phyloP scores from a whole-genome alignment of 2,329 filamentous ascomycete species.

The Fusarium stilboides region DNA sequence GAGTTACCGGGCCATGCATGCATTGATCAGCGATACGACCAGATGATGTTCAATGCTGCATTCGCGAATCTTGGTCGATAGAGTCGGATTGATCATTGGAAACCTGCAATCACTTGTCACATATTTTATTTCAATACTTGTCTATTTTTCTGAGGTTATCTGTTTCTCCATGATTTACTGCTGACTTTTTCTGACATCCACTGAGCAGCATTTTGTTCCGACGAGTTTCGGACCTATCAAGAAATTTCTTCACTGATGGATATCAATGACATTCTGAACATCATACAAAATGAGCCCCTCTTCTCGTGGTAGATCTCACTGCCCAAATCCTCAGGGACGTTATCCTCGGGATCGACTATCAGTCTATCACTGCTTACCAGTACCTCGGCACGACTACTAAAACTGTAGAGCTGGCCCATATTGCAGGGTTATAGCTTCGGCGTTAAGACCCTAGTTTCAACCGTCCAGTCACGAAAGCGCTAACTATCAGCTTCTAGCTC shows the following conservation, averaged over 20 bases:
- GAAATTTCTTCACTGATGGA: neutral
- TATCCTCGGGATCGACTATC: neutral
- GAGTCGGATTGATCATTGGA: neutral
- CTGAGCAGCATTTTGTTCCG: neutral
- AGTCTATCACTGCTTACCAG: neutral
- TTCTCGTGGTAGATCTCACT: neutral
- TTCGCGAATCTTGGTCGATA: neutral
- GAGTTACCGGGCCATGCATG: neutral
- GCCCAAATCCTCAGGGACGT: neutral
- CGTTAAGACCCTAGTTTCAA: neutral
- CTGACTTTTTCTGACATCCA: too few relatives aligned
- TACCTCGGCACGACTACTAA: neutral
- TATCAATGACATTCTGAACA: neutral
- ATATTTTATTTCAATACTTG: neutral
- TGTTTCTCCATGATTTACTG: neutral
- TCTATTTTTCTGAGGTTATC: neutral
- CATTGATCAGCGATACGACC: neutral
- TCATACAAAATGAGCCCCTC: neutral
- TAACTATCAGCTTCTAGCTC: neutral
- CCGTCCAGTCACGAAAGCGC: neutral
- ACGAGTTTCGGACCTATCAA: neutral
- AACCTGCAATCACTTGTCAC: too few relatives aligned
- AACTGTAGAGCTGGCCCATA: neutral
- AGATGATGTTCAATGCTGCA: neutral
- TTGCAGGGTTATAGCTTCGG: neutral